phyloP scores from a whole-genome alignment of 208 protist species.

The Borovskyia barvae region DNA sequence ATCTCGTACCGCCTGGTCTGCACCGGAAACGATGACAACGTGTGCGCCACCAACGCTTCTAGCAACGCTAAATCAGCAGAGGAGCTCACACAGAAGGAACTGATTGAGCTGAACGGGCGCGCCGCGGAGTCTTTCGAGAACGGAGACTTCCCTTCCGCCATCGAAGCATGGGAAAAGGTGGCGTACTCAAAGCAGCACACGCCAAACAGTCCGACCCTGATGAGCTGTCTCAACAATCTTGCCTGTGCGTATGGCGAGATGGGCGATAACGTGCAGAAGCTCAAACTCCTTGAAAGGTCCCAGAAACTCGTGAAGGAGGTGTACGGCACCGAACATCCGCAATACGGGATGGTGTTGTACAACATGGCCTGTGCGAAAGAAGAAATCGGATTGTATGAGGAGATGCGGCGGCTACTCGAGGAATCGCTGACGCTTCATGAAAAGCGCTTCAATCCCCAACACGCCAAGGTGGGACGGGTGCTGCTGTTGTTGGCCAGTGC shows the following conservation, averaged over 20 bases:
- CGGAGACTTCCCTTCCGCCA: conserved; percentile 67
- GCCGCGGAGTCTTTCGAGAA: conserved; percentile 51
- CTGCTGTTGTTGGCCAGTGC: conserved; percentile 70
- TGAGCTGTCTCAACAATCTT: conserved; percentile 86
- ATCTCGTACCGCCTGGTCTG: too few relatives aligned
- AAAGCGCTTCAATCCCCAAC: conserved; percentile 56
- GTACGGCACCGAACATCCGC: conserved; percentile 79
- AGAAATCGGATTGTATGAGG: conserved; percentile 68
- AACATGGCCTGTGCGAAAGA: conserved; percentile 82
- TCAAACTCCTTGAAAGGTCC: conserved; percentile 70
- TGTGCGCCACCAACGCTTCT: neutral
- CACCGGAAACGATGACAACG: too few relatives aligned
- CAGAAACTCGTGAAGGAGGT: conserved; percentile 48
- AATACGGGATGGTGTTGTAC: conserved; percentile 87
- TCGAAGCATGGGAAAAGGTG: conserved; percentile 69
- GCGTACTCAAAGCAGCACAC: conserved; percentile 38
- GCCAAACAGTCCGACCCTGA: conserved; percentile 56
- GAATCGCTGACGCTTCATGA: conserved; percentile 69
- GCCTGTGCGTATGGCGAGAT: conserved; percentile 87
- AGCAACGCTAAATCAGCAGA: neutral
- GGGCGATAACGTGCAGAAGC: conserved; percentile 69
- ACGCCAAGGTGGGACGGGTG: conserved; percentile 80
- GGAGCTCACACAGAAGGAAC: conserved; percentile 24
- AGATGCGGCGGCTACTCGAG: conserved; percentile 70
- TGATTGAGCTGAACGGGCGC: conserved; percentile 66